Conservation (phyloP, 2,329 filamentous ascomycete genomes). For the Aspergillus phoenicis region DNA sequence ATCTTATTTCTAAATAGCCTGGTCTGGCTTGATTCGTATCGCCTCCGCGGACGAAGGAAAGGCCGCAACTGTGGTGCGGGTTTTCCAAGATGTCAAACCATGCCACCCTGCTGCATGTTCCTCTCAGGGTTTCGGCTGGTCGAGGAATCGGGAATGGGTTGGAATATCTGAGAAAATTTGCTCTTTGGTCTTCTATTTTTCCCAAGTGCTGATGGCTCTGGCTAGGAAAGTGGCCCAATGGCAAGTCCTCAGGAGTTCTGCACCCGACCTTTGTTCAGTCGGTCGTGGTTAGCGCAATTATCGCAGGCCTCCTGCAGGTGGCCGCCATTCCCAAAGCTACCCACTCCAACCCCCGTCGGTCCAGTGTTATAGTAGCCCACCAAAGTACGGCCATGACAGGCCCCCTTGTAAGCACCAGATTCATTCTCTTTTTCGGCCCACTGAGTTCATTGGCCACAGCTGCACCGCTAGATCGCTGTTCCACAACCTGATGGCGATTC, state of each 20-base stretch:
- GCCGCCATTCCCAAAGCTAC: constrained; percentile 24
- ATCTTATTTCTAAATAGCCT: background rate
- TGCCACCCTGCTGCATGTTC: constrained; percentile 16
- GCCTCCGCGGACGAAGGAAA: constrained; percentile 11
- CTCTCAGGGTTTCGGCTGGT: constrained; percentile 25
- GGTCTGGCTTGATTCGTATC: constrained; percentile 6
- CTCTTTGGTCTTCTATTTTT: background rate
- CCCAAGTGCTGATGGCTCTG: constrained; percentile 15
- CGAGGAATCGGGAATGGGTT: constrained; percentile 25
- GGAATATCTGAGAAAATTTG: constrained; percentile 22
- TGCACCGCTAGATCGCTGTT: constrained; percentile 34
- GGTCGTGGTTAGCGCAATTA: constrained; percentile 18
- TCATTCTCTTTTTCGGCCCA: constrained; percentile 27
- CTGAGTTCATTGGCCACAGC: constrained; percentile 32
- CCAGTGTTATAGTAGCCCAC: constrained; percentile 18
- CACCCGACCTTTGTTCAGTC: constrained; percentile 7
- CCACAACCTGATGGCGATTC: constrained; percentile 30
- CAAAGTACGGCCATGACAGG: constrained; percentile 13
- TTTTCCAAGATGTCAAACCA: constrained; percentile 19
- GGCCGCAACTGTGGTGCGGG: constrained; percentile 10
- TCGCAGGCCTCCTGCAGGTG: constrained; percentile 29
- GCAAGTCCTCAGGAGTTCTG: constrained; percentile 19
- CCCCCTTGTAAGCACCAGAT: constrained; percentile 34
- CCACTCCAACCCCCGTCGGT: constrained; percentile 15
- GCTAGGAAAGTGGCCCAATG: constrained; percentile 12